Evolutionary conservation across 2,329 filamentous ascomycete species (phyloP).

Genomic region (Phialemonium atrogriseum): DNA sequence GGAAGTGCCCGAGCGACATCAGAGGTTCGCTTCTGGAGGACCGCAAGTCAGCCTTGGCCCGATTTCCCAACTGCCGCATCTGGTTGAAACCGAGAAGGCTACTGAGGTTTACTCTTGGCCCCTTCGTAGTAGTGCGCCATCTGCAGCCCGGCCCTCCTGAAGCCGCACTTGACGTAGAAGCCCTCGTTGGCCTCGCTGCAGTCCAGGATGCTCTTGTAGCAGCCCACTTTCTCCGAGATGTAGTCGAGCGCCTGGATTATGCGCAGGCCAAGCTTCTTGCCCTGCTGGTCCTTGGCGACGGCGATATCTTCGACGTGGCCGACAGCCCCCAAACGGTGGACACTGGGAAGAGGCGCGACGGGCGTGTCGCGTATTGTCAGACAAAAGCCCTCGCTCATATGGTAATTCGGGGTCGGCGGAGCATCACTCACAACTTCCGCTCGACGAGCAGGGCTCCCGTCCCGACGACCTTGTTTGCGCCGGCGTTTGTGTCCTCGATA

Average conservation of each 20-base stretch:
- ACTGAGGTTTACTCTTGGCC: constrained; percentile 36
- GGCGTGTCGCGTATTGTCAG: not conserved
- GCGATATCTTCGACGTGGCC: constrained; percentile 98
- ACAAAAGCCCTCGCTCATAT: no score
- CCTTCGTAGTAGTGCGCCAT: constrained; percentile 92
- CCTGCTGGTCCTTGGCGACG: constrained; percentile 89
- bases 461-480: constrained; percentile 64
- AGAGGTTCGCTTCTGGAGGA: not conserved
- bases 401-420: no score
- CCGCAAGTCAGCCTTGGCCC: no score
- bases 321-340: constrained; percentile 72
- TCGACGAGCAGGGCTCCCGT: constrained; percentile 88
- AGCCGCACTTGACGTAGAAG: constrained; percentile 97
- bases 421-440: constrained; percentile 69
- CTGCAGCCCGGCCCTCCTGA: constrained; percentile 82
- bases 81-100: no score
- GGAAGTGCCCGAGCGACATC: not conserved
- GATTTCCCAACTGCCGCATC: no score
- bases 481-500: constrained; percentile 60
- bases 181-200: constrained; percentile 95
- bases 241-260: constrained; percentile 91
- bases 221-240: constrained; percentile 80
- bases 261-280: constrained; percentile 88
- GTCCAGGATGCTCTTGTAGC: constrained; percentile 95
- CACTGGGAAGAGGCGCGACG: constrained; percentile 40